A percentile compares a stretch with the other conserved stretches of the same genome.
Evolutionary conservation across 2,329 filamentous ascomycete species (phyloP).

Genomic region (Rhynchosporium secalis): DNA sequence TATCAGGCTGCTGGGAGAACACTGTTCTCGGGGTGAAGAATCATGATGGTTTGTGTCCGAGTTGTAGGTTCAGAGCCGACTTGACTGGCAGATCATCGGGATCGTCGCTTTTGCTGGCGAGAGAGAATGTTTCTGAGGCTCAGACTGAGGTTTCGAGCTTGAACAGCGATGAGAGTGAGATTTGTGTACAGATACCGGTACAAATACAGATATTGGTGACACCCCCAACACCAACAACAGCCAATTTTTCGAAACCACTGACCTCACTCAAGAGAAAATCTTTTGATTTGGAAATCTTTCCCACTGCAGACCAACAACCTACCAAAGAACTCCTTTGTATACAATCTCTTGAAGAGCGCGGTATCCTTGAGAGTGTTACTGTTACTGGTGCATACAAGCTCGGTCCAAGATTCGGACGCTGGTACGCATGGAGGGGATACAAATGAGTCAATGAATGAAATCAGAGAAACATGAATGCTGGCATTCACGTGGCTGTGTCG

Average conservation of each 20-base stretch:
- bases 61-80: neutral
- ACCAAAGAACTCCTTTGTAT: too few relatives aligned
- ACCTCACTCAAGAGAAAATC: neutral
- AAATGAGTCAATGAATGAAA: neutral
- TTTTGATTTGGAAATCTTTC: neutral
- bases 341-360: too few relatives aligned
- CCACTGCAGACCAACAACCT: too few relatives aligned
- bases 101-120: too few relatives aligned
- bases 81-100: neutral
- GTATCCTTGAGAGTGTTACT: too few relatives aligned
- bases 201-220: neutral
- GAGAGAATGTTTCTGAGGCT: too few relatives aligned
- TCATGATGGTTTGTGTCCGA: neutral
- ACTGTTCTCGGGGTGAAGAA: slow-evolving; percentile 3
- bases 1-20: slow-evolving; percentile 12
- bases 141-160: too few relatives aligned
- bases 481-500: too few relatives aligned
- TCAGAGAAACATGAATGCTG: neutral
- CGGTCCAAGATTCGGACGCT: neutral
- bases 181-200: neutral
- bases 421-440: neutral
- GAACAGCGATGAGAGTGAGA: too few relatives aligned
- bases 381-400: neutral
- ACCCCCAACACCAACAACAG: too few relatives aligned
- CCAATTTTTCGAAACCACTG: too few relatives aligned